Base-by-base conservation (phyloP, 148 eudicot genomes). In the Rhododendron griersonianum region DNA sequence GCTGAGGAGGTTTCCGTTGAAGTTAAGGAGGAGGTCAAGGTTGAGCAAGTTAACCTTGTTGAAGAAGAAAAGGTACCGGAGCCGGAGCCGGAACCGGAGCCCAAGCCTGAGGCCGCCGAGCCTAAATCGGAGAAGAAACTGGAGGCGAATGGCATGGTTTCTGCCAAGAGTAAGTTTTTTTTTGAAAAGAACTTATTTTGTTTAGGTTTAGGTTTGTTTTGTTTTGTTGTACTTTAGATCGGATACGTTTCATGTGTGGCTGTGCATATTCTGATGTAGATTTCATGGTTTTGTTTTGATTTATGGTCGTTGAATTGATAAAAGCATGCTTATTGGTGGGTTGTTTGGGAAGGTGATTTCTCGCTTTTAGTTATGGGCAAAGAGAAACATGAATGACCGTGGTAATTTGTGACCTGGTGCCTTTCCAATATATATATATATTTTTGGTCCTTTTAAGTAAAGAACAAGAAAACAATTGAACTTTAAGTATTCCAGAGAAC, bases 81-180 rank as follows among this genome's bases (percentile, higher is more conserved):
- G n/a, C 81, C 81, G 11, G 35, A 33, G 19, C 61, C 61, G 0
- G 59, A 67, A 44, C 61, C 78, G 5, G 78, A 69, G 35, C 63
- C 41, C 5, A 7, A 80, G n/a, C 59, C 61, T 7, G 82, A 79
- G 11, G 37, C 30, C 19, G 75, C 37, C 28, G 81, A 79, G 81
- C 83, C 25, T 15, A 57, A 81, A 82, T 39, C 74, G 4, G 78
- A 84, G 48, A 7, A 11, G 18, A 48, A 48, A 18, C 9, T n/a
- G 71, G 86, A 75, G 50, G 67, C 41, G 81, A 75, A 55, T n/a
- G 81, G 48, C 33, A 9, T 35, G 81, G 69, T 39, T 84, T 53
- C 81, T 74, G 69, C 7, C 7, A 65, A 81, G 73, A 86, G 84
- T 86, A 75, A 86, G 87, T 21, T 33, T 35, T 21, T 7, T 35